Evolutionary conservation across 495 filamentous ascomycete species (phyloP), one percentile per base, ranked within the genome.

Genomic region (Podospora tetraspora): DNA sequence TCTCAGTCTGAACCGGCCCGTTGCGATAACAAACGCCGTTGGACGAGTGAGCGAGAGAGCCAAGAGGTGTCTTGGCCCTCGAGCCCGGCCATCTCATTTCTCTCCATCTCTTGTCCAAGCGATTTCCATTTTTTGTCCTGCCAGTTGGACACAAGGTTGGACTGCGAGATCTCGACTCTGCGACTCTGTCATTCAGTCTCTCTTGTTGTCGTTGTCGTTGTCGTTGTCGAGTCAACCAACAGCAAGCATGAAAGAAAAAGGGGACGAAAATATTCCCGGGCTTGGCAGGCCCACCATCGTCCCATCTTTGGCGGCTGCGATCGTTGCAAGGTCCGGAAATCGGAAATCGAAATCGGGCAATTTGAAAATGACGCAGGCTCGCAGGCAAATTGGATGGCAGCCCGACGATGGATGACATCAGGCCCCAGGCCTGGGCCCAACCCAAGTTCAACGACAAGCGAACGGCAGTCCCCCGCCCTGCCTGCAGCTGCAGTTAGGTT

Each of bases 1-100:
- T 67, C 66, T 67, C 66, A 67, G 59, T 37, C 56, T 11, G 43
- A 64, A 67, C 66, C 66, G 66, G 66, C 37, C 43, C 43, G 43
- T 52, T 52, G 43, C n/a, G 16, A 52, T 52, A n/a, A 25, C 58
- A 1, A 60, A 6, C 59, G 58, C 57, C 58, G 58, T 43, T 43
- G 3, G 34, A 43, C 34, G 43, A 52, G 43, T n/a, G 43, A 52
- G 43, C 4, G 43, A 52, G 59, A 13, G 22, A 25, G 59, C n/a
- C 59, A 60, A 60, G 22, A 60, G 59, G 59, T 13, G 58, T 3
- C 8, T 21, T 59, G n/a, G 12, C 57, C 57, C n/a, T 24, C 10
- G 21, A 22, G 23, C 22, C 22, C 59, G 16, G 27, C n/a, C 59
- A 43, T 43, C 34, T 43, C 34, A 43, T 43, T 43, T 43, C 34